phyloP scores from a whole-genome alignment of 371 early-diverging fungal species.

The Blakeslea trispora region DNA sequence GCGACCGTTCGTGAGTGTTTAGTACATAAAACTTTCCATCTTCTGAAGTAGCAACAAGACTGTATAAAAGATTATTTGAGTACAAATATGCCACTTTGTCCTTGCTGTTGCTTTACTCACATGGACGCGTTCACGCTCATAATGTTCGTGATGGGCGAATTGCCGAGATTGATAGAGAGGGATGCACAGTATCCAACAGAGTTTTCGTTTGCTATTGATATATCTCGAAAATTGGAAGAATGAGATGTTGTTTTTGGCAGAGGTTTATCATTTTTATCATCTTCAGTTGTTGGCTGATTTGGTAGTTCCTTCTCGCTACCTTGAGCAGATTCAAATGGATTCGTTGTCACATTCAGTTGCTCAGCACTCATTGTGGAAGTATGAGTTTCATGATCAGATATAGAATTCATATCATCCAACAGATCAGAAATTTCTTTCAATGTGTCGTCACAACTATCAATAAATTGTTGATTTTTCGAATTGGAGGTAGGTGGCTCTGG shows the following conservation, averaged over 20 bases:
- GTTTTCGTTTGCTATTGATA: too few relatives aligned
- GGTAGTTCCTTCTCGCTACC: too few relatives aligned
- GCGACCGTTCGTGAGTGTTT: slow-evolving; percentile 18
- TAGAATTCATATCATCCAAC: slow-evolving; percentile 42
- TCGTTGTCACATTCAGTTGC: too few relatives aligned
- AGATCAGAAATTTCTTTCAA: slow-evolving; percentile 40
- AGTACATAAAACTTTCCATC: slow-evolving; percentile 21
- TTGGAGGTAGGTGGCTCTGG: too few relatives aligned
- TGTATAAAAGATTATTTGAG: slow-evolving; percentile 2
- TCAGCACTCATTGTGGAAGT: too few relatives aligned
- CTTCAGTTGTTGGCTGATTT: too few relatives aligned
- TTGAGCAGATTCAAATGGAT: too few relatives aligned
- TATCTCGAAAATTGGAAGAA: slow-evolving; percentile 10
- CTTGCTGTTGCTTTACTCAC: too few relatives aligned
- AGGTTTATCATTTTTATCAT: too few relatives aligned
- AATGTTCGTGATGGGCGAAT: slow-evolving; percentile 15
- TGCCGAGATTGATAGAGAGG: too few relatives aligned
- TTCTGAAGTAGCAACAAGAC: slow-evolving; percentile 25
- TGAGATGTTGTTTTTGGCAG: not conserved
- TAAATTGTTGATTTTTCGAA: slow-evolving; percentile 27
- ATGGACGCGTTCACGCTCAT: slow-evolving; percentile 25
- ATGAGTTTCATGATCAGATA: too few relatives aligned
- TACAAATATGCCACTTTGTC: not conserved
- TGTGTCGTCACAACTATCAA: slow-evolving; percentile 38
- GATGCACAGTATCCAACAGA: too few relatives aligned